Evolutionary conservation across 192 early-diverging fungal genomes (phyloP).

Genomic region (Lunasporangiospora selenospora): DNA sequence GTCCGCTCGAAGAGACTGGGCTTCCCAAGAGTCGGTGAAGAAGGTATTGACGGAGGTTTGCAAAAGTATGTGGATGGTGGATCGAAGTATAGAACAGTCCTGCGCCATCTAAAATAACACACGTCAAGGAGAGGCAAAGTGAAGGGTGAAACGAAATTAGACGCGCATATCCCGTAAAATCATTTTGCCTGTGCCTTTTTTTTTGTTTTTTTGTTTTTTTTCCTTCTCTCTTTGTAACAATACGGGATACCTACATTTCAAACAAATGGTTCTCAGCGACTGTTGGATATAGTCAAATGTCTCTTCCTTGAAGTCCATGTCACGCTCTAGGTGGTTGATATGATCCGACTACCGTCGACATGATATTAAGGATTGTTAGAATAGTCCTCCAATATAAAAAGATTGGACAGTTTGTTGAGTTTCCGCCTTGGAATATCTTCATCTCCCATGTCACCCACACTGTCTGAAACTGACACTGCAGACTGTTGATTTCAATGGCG

Average conservation of each 20-base stretch:
- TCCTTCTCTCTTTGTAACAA: too few species aligned
- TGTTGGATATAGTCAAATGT: constrained; percentile 98
- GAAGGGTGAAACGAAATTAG: not conserved
- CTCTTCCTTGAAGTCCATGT: constrained; percentile 87
- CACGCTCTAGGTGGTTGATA: constrained; percentile 77
- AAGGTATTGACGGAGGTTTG: constrained; percentile 80
- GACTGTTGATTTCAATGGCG: too few species aligned
- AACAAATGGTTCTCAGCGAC: constrained; percentile 84
- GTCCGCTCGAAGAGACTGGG: constrained; percentile 12
- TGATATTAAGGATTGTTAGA: too few species aligned
- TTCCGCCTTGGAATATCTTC: too few species aligned
- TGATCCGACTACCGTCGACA: constrained; percentile 78
- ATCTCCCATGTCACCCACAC: too few species aligned
- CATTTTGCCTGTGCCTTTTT: not conserved
- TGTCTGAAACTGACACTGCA: too few species aligned
- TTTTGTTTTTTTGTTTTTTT: too few species aligned
- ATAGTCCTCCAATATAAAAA: too few species aligned
- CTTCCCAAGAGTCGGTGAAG: constrained; percentile 72
- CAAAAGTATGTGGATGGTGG: constrained; percentile 77
- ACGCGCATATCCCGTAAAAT: not conserved
- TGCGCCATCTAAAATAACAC: constrained; percentile 73
- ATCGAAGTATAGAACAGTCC: constrained; percentile 90
- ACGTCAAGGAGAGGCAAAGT: not conserved
- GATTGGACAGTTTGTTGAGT: too few species aligned
- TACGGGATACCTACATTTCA: constrained; percentile 87